Conservation (phyloP, 2,329 filamentous ascomycete genomes). For the Tolypocladium album region DNA sequence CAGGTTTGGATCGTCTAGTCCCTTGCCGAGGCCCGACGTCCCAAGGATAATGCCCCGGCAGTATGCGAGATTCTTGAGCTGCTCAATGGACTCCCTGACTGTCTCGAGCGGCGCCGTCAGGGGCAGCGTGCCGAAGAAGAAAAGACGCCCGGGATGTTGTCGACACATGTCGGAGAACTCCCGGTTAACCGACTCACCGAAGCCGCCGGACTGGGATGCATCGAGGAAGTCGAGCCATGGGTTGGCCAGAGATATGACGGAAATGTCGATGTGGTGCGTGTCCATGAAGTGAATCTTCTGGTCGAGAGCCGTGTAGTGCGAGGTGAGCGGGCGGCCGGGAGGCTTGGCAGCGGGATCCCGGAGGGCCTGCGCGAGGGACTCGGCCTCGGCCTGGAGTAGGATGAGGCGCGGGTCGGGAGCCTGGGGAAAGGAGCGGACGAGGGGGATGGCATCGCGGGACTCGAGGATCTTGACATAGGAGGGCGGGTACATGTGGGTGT, state of each 20-base stretch:
- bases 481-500: constrained; percentile 61
- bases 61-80: constrained; percentile 50
- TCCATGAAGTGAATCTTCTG: constrained; percentile 86
- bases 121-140: constrained; percentile 74
- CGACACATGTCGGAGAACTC: constrained; percentile 67
- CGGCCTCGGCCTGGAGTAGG: constrained; percentile 43
- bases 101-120: constrained; percentile 54
- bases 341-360: constrained; percentile 44
- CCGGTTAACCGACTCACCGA: constrained; percentile 61
- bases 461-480: constrained; percentile 51
- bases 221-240: constrained; percentile 85
- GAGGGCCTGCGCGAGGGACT: constrained; percentile 35
- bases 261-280: constrained; percentile 68
- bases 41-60: constrained; percentile 84
- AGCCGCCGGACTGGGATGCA: constrained; percentile 46
- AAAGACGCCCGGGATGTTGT: constrained; percentile 56
- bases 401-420: constrained; percentile 51
- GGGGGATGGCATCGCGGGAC: constrained; percentile 51
- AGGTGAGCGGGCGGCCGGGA: constrained; percentile 71
- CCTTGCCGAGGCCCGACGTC: constrained; percentile 68
- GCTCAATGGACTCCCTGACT: constrained; percentile 54
- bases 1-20: constrained; percentile 67
- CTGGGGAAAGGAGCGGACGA: constrained; percentile 56
- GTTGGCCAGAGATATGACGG: constrained; percentile 81
- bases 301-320: constrained; percentile 69